A percentile compares a stretch with the other conserved stretches of the same genome.
phyloP scores from a whole-genome alignment of 2,329 filamentous ascomycete genomes.

The Ophiostoma ips region DNA sequence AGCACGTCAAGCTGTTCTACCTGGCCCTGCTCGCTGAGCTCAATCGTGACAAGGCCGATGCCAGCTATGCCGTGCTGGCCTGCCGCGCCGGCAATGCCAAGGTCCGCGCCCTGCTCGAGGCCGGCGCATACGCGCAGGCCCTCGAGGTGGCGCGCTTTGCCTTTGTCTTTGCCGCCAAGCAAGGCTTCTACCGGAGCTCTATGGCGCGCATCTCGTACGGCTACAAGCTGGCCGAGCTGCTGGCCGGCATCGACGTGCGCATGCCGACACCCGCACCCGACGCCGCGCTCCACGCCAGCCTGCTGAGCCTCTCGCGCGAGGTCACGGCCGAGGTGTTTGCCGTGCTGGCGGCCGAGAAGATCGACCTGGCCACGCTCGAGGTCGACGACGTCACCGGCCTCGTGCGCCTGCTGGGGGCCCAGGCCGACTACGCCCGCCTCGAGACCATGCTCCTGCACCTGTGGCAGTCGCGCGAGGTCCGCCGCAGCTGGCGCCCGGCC shows the following conservation, averaged over 20 bases:
- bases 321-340: conserved; percentile 28
- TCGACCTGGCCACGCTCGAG: conserved; percentile 29
- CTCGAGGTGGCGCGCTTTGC: conserved; percentile 28
- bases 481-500: conserved; percentile 19
- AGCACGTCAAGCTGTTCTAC: conserved; percentile 26
- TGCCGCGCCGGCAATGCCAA: conserved; percentile 25
- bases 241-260: conserved; percentile 27
- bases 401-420: conserved; percentile 31
- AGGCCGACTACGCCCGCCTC: conserved; percentile 31
- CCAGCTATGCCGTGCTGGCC: conserved; percentile 22
- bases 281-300: conserved; percentile 19
- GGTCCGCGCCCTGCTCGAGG: conserved; percentile 22
- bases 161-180: conserved; percentile 28
- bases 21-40: conserved; percentile 26
- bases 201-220: conserved; percentile 26
- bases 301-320: conserved; percentile 24
- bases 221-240: conserved; percentile 30
- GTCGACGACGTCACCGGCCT: conserved; percentile 31
- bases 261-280: conserved; percentile 26
- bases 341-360: conserved; percentile 26
- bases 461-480: conserved; percentile 23
- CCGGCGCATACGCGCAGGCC: conserved; percentile 25
- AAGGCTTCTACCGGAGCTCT: conserved; percentile 26
- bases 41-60: conserved; percentile 20
- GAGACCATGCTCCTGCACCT: conserved; percentile 23